Conservation (phyloP, 1,139 yeast species). For the Geotrichum histeridarum region DNA sequence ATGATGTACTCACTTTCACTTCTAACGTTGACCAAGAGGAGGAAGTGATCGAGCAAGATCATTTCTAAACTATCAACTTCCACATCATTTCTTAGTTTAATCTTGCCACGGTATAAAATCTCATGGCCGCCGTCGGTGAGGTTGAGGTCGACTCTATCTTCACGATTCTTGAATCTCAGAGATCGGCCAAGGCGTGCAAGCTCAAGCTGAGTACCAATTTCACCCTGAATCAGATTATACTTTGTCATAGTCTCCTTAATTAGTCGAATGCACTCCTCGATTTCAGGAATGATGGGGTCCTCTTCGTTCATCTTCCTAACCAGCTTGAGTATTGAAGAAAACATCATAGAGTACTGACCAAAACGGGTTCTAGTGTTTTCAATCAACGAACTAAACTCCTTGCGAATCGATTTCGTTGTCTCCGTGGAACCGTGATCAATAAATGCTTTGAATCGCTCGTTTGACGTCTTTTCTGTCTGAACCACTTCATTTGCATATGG, state of each 20-base stretch:
- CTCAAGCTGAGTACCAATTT: conserved; percentile 9
- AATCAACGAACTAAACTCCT: conserved; percentile 15
- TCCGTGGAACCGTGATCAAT: conserved; percentile 2
- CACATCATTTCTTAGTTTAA: conserved; percentile 8
- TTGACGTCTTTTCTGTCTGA: background rate
- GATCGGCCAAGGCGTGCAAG: conserved; percentile 8
- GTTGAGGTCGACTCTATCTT: conserved; percentile 11
- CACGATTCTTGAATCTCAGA: conserved; percentile 9
- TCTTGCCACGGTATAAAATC: conserved; percentile 13
- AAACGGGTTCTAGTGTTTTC: conserved; percentile 17
- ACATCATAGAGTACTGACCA: conserved; percentile 13
- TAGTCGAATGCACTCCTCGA: conserved; percentile 11
- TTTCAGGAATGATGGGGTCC: conserved; percentile 5
- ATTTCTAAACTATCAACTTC: conserved; percentile 28
- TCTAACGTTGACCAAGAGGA: conserved; percentile 44
- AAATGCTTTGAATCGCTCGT: conserved; percentile 12
- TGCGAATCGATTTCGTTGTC: conserved; percentile 4
- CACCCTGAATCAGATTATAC: conserved; percentile 15
- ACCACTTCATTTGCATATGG: conserved; percentile 14
- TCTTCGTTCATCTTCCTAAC: conserved; percentile 7
- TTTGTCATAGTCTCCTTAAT: background rate
- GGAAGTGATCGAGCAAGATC: conserved; percentile 65
- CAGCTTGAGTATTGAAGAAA: conserved; percentile 2
- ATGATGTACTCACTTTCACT: conserved; percentile 35
- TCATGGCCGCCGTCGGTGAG: conserved; percentile 13